Evolutionary conservation across 768 basidiomycete species (phyloP), one percentile per base, ranked within the genome.

Genomic region (Clitopilus passeckerianus): DNA sequence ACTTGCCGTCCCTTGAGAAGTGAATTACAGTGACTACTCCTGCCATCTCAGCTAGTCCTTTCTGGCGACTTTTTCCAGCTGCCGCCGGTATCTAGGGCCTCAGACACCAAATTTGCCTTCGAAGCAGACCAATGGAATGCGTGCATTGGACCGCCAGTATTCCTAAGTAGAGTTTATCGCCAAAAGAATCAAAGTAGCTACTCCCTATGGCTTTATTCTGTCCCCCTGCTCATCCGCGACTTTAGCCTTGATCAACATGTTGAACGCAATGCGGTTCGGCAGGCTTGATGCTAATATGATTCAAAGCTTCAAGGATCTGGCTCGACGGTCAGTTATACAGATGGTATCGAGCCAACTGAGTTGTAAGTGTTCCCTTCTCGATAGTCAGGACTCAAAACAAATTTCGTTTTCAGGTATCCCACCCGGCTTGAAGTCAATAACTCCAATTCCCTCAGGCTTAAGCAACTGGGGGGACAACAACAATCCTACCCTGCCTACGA

Each of bases 21-120:
- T 55, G 8, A 27, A 20, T 5, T 41, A 1, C 16, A 0, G 18
- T 23, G 16, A 56, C 20, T 34, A 15, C 56, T 18, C 57, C 24
- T 18, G 7, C 56, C 16, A n/a, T 7, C 3, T 30, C 60, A 94
- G 89, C 82, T 95, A 56, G 79, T 91, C 34, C 74, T 95, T 4
- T 93, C 89, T 7, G 94, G 94, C 6, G 94, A 97, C 68, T 95
- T 95, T 70, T 95, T 86, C 68, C 93, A 97, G 70, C 78, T 97
- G 0, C 94, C 94, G 9, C 94, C 94, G 1, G 91, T 95, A 0
- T 77, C 81, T 12, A 72, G 79, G 63, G 65, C 80, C 72, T 69
- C 75, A 66, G 74, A 84, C 54, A 80, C 80, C 63, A 60, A 80
- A 6, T 95, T 95, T 70, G 86, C 89, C 2, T 95, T 97, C 67